Percentiles rank a stretch among this genome's conserved stretches.
phyloP scores from a whole-genome alignment of 441 rosid species.

The Pelargonium citronellum region DNA sequence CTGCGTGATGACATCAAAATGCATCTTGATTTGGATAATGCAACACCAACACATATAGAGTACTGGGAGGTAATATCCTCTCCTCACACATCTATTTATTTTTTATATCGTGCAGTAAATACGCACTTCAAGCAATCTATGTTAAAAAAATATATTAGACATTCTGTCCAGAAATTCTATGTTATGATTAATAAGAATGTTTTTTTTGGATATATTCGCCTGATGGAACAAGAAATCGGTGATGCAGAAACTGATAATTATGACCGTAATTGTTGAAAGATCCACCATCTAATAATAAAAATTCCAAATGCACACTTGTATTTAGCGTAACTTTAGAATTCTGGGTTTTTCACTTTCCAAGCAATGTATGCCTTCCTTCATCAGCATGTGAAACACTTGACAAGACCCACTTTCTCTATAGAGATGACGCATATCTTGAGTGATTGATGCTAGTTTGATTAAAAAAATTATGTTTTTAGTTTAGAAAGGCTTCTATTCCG shows the following conservation, averaged over 20 bases:
- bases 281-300: not conserved
- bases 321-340: not conserved
- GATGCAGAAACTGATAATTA: not conserved
- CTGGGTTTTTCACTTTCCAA: no score
- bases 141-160: not conserved
- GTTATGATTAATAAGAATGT: not conserved
- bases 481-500: no score
- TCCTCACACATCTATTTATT: not conserved
- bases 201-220: not conserved
- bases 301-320: not conserved
- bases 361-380: no score
- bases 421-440: not conserved
- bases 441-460: not conserved
- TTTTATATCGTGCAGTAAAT: not conserved
- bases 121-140: no score
- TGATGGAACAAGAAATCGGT: not conserved
- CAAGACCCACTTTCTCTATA: not conserved
- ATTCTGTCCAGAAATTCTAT: not conserved
- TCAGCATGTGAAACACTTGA: no score
- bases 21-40: conserved; percentile 84
- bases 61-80: conserved; percentile 73
- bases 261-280: not conserved
- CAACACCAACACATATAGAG: conserved; percentile 58
- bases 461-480: no score
- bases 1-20: conserved; percentile 87